Conservation (phyloP, 164 flowering plant genomes). For the Kingdonia uniflora region DNA sequence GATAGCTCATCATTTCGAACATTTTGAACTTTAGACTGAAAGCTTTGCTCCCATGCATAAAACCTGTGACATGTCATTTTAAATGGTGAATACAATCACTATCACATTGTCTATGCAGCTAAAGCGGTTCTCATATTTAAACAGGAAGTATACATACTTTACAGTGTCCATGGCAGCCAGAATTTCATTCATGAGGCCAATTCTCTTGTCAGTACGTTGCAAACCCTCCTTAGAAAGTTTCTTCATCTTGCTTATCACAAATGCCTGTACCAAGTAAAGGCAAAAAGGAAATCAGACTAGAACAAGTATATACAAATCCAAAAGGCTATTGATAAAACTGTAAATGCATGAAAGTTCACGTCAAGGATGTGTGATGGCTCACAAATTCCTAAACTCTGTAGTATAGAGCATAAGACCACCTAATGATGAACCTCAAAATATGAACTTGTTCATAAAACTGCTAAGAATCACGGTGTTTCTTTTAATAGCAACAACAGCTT, state of each 20-base stretch:
- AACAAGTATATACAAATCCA: background rate
- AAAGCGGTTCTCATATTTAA: background rate
- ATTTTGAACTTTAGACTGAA: conserved; percentile 65
- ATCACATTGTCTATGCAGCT: too few relatives aligned
- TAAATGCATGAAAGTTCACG: too few relatives aligned
- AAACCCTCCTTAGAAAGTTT: conserved; percentile 86
- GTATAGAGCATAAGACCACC: too few relatives aligned
- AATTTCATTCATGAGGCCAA: conserved; percentile 96
- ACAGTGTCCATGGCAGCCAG: conserved; percentile 99
- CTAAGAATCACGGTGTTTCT: too few relatives aligned
- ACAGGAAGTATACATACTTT: conserved; percentile 46
- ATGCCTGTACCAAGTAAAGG: conserved; percentile 40
- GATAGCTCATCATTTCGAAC: conserved; percentile 76
- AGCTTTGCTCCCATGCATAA: conserved; percentile 97
- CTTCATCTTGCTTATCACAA: conserved; percentile 77
- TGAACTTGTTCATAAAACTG: too few relatives aligned
- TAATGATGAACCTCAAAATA: too few relatives aligned
- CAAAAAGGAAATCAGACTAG: background rate
- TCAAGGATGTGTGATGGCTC: too few relatives aligned
- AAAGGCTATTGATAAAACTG: too few relatives aligned
- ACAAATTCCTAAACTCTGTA: too few relatives aligned
- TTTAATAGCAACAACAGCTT: too few relatives aligned
- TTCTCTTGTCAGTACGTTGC: conserved; percentile 93
- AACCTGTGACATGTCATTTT: conserved; percentile 42
- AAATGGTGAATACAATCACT: conserved; percentile 8